These are phyloP conservation scores for Cladosporium austrohemisphaericum DNA, from an alignment of 2,329 filamentous ascomycete genomes.

Conservation along the genomic window DNA sequence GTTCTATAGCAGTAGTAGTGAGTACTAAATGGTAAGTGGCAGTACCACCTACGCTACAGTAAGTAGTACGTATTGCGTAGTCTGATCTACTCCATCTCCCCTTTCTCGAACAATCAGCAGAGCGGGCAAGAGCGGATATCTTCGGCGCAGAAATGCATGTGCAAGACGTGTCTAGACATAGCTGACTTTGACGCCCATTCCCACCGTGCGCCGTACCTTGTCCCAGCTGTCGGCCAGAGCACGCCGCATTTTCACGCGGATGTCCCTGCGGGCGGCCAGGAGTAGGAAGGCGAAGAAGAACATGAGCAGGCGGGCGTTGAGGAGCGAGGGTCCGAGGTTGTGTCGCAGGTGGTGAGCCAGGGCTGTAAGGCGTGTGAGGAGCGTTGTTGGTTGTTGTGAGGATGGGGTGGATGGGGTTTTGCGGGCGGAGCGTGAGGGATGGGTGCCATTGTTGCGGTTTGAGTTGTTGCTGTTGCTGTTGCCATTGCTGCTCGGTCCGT, in stretches of 20 bases:
- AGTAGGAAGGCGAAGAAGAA: conserved; percentile 77
- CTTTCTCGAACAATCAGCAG: not conserved
- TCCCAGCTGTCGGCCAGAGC: conserved; percentile 69
- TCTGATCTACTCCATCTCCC: not conserved
- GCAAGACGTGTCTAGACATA: conserved; percentile 64
- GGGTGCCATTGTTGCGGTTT: conserved; percentile 32
- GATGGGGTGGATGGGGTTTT: not conserved
- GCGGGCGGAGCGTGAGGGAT: conserved; percentile 6
- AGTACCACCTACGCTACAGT: no score
- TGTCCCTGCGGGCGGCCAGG: conserved; percentile 68
- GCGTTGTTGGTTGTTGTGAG: conserved; percentile 5
- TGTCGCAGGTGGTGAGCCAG: conserved; percentile 4
- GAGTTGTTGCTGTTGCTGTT: conserved; percentile 6
- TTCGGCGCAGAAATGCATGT: not conserved
- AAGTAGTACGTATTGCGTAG: no score
- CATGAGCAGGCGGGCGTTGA: conserved; percentile 60
- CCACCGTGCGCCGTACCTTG: conserved; percentile 78
- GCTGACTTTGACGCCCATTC: conserved; percentile 96
- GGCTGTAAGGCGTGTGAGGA: conserved; percentile 12
- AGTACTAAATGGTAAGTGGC: no score
- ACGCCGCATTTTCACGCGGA: conserved; percentile 69
- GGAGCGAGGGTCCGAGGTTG: conserved; percentile 12
- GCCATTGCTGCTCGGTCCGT: conserved; percentile 6
- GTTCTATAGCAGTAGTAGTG: not conserved
- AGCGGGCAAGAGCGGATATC: not conserved